Evolutionary conservation across 345 rosid species (phyloP).

Genomic region (Camelina laxa): DNA sequence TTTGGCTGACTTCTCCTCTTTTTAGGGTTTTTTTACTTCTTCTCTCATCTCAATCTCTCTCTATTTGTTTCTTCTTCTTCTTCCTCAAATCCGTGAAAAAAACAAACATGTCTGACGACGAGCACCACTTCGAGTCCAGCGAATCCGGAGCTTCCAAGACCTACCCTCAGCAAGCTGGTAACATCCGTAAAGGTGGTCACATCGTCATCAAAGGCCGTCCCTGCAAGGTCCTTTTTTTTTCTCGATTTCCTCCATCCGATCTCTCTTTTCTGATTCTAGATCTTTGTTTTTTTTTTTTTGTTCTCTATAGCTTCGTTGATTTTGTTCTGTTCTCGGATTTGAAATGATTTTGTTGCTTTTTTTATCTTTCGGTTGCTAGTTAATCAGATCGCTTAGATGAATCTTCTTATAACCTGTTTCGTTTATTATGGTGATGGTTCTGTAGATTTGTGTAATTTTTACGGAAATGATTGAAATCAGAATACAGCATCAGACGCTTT

Average conservation of each 20-base stretch:
- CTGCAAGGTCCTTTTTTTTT: constrained; percentile 42
- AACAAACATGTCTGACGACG: constrained; percentile 48
- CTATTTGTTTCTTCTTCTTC: not conserved
- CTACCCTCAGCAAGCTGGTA: constrained; percentile 49
- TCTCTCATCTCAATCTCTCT: constrained; percentile 9
- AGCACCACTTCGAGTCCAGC: constrained; percentile 51
- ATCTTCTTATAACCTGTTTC: not conserved
- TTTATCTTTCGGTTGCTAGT: not conserved
- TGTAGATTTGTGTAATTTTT: not conserved
- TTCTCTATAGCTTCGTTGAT: not conserved
- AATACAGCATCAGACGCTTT: not conserved
- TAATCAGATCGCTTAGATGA: constrained; percentile 22
- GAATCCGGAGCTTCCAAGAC: constrained; percentile 54
- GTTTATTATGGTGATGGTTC: not conserved
- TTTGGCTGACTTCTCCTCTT: constrained; percentile 26
- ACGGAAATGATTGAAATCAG: not conserved
- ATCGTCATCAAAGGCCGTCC: constrained; percentile 52
- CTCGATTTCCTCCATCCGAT: not conserved
- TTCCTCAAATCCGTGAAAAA: not conserved
- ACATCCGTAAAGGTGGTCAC: constrained; percentile 50
- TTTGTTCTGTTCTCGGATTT: not conserved
- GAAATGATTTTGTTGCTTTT: not conserved
- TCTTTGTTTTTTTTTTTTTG: constrained; percentile 19
- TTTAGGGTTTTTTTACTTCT: constrained; percentile 10
- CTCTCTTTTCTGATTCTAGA: constrained; percentile 8